Percentiles rank a stretch among this genome's conserved stretches.
phyloP scores from a whole-genome alignment of 208 protist species.

The Trichomonas vaginalis region DNA sequence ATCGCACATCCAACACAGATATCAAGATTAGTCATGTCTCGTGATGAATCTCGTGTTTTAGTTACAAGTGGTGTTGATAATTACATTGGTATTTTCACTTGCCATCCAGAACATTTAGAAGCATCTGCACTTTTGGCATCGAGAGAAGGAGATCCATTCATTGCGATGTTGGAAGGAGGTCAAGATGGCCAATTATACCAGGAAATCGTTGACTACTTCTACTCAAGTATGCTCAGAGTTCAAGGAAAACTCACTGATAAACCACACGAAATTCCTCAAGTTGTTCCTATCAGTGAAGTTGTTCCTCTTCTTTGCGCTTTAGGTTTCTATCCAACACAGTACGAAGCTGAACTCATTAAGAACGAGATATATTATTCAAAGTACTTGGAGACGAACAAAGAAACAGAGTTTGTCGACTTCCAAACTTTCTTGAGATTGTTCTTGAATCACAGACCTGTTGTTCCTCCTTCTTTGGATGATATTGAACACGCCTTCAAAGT shows the following conservation, averaged over 20 bases:
- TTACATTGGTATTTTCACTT: conserved; percentile 6
- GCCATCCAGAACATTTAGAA: background rate
- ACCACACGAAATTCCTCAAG: conserved; percentile 4
- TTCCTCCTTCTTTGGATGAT: background rate
- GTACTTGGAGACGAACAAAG: background rate
- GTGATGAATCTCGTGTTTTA: background rate
- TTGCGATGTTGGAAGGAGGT: conserved; percentile 1
- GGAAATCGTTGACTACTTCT: conserved; percentile 13
- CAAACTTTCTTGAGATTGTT: background rate
- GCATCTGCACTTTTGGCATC: background rate
- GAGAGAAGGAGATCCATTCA: background rate
- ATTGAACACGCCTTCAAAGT: background rate
- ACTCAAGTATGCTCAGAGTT: background rate
- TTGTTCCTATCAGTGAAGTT: background rate
- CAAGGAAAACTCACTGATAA: conserved; percentile 14
- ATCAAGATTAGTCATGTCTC: background rate
- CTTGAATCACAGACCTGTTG: background rate
- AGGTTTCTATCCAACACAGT: conserved; percentile 8
- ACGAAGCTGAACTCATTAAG: background rate
- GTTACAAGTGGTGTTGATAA: background rate
- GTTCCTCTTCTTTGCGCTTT: background rate
- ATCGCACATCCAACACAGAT: background rate
- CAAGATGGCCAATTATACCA: conserved; percentile 7
- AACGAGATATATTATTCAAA: conserved; percentile 13
- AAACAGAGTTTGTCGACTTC: conserved; percentile 11